Base-by-base conservation (phyloP, 2,329 filamentous ascomycete genomes). In the Lanzia echinophila region DNA sequence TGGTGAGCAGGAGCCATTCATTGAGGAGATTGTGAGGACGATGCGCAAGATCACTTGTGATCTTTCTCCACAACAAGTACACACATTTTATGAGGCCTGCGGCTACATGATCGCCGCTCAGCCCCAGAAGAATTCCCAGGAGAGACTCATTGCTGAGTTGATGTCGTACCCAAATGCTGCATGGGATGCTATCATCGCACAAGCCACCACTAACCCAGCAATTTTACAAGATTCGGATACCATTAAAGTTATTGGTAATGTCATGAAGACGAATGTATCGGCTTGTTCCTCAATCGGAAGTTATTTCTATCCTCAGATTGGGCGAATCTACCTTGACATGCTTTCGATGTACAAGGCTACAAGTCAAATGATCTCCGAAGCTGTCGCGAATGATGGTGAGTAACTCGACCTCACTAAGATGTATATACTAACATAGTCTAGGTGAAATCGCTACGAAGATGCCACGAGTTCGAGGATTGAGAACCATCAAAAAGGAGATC, bases 231-330 rank as follows among this genome's bases (percentile, higher is more conserved):
- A 97, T 66, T 78, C 85, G 11, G 91, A 99, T 63, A 95, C 91
- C 1, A 97, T 99, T 75, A 99, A 99, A 76, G 86, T 99, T 62
- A 91, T 99, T 59, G 94, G 94, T 62, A 99, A 99, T 73, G 96
- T 99, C 69, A 99, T 99, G 94, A 99, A 99, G 81, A 99, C 94
- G 1, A 99, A 99, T 65, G 94, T 99, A 4, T 92, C 95, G n/a
- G 94, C 94, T 34, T 99, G 94, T 71, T 89, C 88, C 34, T 97
- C 94, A 0, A 94, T 99, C 55, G 94, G 95, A 33, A 84, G 89
- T 50, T 99, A 97, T 73, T 99, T 99, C 72, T 96, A 96, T 67
- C 92, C 94, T 12, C 94, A 99, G 69, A 96, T 99, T 63, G 94
- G 92, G 39, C 87, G 90, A 54, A 97, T 99, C 63, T 99, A 97